Evolutionary conservation across 805 yeast genomes (phyloP).

Genomic region (Hanseniaspora valbyensis): DNA sequence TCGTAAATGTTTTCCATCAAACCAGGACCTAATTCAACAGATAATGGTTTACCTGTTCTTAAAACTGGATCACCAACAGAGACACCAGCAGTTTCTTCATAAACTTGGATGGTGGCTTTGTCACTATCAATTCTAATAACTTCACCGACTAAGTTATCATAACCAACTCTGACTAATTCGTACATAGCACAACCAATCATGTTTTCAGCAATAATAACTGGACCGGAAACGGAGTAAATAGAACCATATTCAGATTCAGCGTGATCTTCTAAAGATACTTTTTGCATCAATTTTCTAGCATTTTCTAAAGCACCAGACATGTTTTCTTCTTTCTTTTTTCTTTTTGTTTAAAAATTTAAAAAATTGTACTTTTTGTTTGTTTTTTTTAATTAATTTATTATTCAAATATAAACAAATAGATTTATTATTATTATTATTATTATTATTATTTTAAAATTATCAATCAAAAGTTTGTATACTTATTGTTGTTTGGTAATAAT

Average conservation of each 20-base stretch:
- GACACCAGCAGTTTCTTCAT: slow-evolving; percentile 98
- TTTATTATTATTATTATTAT: too few relatives aligned
- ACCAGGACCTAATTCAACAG: slow-evolving; percentile 98
- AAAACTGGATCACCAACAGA: slow-evolving; percentile 98
- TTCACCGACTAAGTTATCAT: slow-evolving; percentile 93
- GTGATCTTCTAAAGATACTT: slow-evolving; percentile 65
- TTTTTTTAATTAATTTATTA: too few relatives aligned
- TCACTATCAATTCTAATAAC: slow-evolving; percentile 94
- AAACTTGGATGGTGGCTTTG: slow-evolving; percentile 96
- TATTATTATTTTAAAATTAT: neutral
- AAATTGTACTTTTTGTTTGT: neutral
- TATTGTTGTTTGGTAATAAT: neutral
- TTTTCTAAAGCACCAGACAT: slow-evolving; percentile 94
- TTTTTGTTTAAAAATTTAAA: neutral
- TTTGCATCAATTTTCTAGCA: slow-evolving; percentile 87
- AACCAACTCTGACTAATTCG: slow-evolving; percentile 96
- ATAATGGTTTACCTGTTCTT: slow-evolving; percentile 97
- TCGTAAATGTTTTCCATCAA: slow-evolving; percentile 98
- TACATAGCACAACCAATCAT: slow-evolving; percentile 99
- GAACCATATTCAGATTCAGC: slow-evolving; percentile 71
- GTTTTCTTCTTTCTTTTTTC: neutral
- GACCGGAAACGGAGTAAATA: slow-evolving; percentile 93
- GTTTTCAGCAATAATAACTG: slow-evolving; percentile 94
- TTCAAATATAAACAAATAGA: too few relatives aligned
- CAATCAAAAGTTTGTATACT: neutral